Evolutionary conservation across 768 basidiomycete genomes (phyloP), one percentile per base, ranked within the genome.

Genomic region (Kwoniella dendrophila): DNA sequence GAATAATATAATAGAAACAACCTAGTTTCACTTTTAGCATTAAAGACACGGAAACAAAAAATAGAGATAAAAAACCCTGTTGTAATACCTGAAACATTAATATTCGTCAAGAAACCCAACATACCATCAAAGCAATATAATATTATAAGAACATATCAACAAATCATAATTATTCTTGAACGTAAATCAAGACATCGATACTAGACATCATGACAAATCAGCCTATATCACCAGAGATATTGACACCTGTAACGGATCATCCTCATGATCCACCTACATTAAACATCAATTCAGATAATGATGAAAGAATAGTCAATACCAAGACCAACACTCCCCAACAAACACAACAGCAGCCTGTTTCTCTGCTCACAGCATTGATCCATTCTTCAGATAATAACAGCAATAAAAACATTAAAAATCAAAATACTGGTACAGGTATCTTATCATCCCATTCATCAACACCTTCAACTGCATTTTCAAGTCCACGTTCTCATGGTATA

Each of bases 401-500:
- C 49, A 33, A 11, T 12, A 24, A 22, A 44, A 22, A n/a, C 32
- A 32, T 29, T 11, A 16, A 26, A 10, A 2, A n/a, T 16, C 38
- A 33, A 1, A 16, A 34, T 12, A 47, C 52, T 40, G 56, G 41
- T 14, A 2, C 50, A 14, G 30, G n/a, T n/a, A n/a, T n/a, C n/a
- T n/a, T 62, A 16, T 55, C 64, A 14, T 40, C 55, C 14, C 64
- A 53, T 43, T 65, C 67, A 3, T 64, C 67, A 11, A 55, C 61
- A 12, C 67, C 70, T 43, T 68, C 67, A 18, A 68, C 70, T 0
- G 64, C 70, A 2, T 32, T 71, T 20, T 71, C 70, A 6, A 69
- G 67, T 44, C 66, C 64, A 11, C 62, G 54, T 5, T 30, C 41
- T 43, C 63, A 65, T 51, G 63, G 63, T 6, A 65, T 60, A 1